Percentiles rank a stretch among this genome's conserved stretches.
Evolutionary conservation across 345 rosid genomes (phyloP).

Genomic region (Arabis hirsuta): DNA sequence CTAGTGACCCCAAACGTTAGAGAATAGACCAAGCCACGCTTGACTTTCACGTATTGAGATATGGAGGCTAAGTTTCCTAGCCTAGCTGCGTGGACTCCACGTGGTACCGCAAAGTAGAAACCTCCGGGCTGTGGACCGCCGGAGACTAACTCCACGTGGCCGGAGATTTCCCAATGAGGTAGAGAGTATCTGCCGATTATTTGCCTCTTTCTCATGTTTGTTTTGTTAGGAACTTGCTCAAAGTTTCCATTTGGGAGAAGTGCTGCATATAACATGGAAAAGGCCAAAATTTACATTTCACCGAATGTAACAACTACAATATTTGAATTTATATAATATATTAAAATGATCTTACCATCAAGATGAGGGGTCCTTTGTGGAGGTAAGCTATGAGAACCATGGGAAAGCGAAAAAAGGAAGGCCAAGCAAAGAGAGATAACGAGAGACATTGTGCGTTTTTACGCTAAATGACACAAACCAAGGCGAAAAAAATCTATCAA

Average conservation of each 20-base stretch:
- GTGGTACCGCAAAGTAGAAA: constrained; percentile 65
- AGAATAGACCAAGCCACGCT: constrained; percentile 56
- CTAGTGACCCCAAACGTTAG: constrained; percentile 80
- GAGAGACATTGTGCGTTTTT: constrained; percentile 35
- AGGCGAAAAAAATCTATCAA: not conserved
- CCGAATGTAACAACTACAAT: not conserved
- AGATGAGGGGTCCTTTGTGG: constrained; percentile 35
- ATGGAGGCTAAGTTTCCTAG: constrained; percentile 82
- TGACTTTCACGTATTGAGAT: constrained; percentile 59
- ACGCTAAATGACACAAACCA: not conserved
- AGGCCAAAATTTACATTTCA: not conserved
- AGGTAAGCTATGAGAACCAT: constrained; percentile 31
- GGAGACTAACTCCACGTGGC: constrained; percentile 70
- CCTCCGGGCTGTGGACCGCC: constrained; percentile 94
- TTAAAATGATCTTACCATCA: constrained; percentile 29
- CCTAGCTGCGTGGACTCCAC: constrained; percentile 78
- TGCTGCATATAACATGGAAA: constrained; percentile 40
- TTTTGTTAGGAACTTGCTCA: constrained; percentile 59
- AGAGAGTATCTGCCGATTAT: constrained; percentile 79
- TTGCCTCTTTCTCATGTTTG: constrained; percentile 67
- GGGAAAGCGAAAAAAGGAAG: constrained; percentile 20
- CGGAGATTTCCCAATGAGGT: constrained; percentile 75
- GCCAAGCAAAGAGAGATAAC: constrained; percentile 31
- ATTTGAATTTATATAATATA: not conserved
- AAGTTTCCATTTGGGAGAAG: constrained; percentile 75